Percentiles rank a stretch among this genome's conserved stretches.
phyloP scores from a whole-genome alignment of 2,329 filamentous ascomycete species.

The Fusarium abutilonis region DNA sequence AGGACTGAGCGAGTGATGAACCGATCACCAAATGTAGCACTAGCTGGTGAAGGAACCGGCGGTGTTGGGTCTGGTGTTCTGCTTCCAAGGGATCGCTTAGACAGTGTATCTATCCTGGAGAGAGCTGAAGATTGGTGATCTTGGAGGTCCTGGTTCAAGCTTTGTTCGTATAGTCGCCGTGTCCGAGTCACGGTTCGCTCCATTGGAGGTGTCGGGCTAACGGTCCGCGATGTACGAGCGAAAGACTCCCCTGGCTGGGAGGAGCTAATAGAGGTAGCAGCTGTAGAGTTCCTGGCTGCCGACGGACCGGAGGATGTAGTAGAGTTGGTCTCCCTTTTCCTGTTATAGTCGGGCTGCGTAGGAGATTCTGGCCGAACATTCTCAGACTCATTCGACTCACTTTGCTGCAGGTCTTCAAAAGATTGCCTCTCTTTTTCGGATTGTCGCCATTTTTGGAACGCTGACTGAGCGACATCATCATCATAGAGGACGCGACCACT shows the following conservation, averaged over 20 bases:
- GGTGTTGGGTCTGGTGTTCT: constrained; percentile 62
- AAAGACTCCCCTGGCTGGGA: constrained; percentile 63
- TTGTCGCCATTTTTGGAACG: constrained; percentile 80
- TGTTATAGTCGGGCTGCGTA: constrained; percentile 71
- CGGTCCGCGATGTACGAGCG: constrained; percentile 51
- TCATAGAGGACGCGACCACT: constrained; percentile 81
- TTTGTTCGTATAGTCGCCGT: constrained; percentile 83
- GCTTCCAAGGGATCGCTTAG: constrained; percentile 64
- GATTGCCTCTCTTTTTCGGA: constrained; percentile 64
- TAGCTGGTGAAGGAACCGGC: constrained; percentile 58
- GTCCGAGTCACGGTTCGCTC: constrained; percentile 76
- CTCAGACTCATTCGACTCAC: constrained; percentile 35
- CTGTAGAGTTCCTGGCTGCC: constrained; percentile 80
- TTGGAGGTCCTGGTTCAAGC: constrained; percentile 79
- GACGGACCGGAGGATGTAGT: constrained; percentile 77
- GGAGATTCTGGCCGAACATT: constrained; percentile 54
- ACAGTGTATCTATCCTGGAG: constrained; percentile 81
- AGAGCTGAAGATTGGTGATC: constrained; percentile 82
- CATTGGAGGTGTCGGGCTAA: constrained; percentile 54
- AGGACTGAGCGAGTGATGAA: constrained; percentile 58
- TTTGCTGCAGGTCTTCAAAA: constrained; percentile 48
- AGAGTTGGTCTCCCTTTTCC: constrained; percentile 86
- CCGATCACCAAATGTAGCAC: constrained; percentile 57
- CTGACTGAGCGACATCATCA: constrained; percentile 82
- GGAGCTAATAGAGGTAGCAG: constrained; percentile 88